phyloP scores from a whole-genome alignment of 148 eudicot species.

The Arctostaphylos glauca region DNA sequence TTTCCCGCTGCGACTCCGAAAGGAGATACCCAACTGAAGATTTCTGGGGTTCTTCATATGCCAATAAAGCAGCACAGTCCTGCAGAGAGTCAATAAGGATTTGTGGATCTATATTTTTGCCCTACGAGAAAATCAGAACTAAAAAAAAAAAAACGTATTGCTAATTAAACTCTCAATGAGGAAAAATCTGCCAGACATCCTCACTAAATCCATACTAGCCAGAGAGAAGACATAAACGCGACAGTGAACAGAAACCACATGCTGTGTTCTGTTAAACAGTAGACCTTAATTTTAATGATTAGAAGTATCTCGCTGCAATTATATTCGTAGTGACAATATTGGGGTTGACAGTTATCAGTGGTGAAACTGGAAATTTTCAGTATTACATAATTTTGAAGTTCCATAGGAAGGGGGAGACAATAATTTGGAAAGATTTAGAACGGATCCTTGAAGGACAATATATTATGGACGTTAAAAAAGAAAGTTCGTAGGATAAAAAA shows the following conservation, averaged over 20 bases:
- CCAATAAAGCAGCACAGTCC: conserved; percentile 91
- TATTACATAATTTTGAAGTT: not conserved
- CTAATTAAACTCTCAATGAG: not conserved
- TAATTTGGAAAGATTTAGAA: not conserved
- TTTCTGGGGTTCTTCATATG: conserved; percentile 72
- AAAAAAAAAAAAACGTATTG: not conserved
- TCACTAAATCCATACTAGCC: not conserved
- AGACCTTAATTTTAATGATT: not conserved
- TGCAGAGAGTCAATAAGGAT: conserved; percentile 15
- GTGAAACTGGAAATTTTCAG: not conserved
- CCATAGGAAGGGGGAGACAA: not conserved
- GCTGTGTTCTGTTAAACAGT: not conserved
- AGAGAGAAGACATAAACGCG: not conserved
- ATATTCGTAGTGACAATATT: not conserved
- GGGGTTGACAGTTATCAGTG: not conserved
- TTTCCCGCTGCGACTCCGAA: conserved; percentile 68
- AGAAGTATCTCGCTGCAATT: not conserved
- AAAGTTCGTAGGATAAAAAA: not conserved
- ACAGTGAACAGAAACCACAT: not conserved
- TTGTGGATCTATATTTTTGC: not conserved
- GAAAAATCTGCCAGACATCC: not conserved
- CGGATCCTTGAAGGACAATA: not conserved
- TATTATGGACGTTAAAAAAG: not conserved
- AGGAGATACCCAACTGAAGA: conserved; percentile 83
- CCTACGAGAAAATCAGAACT: not conserved